phyloP scores from a whole-genome alignment of 768 basidiomycete species.

The Crucibulum laeve region DNA sequence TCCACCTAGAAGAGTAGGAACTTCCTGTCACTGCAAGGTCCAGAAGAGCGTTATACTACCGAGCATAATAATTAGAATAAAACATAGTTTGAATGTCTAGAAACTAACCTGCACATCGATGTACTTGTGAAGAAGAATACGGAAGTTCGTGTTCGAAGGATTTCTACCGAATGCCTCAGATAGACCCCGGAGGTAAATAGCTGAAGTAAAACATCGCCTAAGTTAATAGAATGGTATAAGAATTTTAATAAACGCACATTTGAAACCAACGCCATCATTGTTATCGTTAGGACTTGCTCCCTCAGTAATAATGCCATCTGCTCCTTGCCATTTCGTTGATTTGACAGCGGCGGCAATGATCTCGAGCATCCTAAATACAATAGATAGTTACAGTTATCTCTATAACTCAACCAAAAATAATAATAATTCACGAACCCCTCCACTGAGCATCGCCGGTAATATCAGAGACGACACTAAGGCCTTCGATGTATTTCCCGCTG shows the following conservation, averaged over 20 bases:
- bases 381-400: not conserved
- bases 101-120: slow-evolving; percentile 43
- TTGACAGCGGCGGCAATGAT: slow-evolving; percentile 36
- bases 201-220: not conserved
- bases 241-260: slow-evolving; percentile 27
- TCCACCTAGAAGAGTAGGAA: slow-evolving; percentile 43
- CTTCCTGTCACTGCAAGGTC: slow-evolving; percentile 39
- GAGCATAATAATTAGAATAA: slow-evolving; percentile 1
- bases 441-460: slow-evolving; percentile 38
- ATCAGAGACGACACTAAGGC: slow-evolving; percentile 37
- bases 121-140: slow-evolving; percentile 42
- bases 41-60: slow-evolving; percentile 45
- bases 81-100: not conserved
- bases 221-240: not conserved
- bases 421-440: slow-evolving; percentile 30
- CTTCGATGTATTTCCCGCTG: slow-evolving; percentile 50
- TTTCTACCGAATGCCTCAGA: slow-evolving; percentile 40
- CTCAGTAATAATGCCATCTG: slow-evolving; percentile 49
- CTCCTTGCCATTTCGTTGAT: slow-evolving; percentile 39
- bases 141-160: slow-evolving; percentile 28
- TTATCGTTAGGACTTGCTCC: slow-evolving; percentile 33
- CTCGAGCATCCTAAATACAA: slow-evolving; percentile 33
- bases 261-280: slow-evolving; percentile 48
- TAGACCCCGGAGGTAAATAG: slow-evolving; percentile 43
- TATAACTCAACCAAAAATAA: not conserved